Conservation (phyloP, 495 filamentous ascomycete species). For the Penicillium daleae region DNA sequence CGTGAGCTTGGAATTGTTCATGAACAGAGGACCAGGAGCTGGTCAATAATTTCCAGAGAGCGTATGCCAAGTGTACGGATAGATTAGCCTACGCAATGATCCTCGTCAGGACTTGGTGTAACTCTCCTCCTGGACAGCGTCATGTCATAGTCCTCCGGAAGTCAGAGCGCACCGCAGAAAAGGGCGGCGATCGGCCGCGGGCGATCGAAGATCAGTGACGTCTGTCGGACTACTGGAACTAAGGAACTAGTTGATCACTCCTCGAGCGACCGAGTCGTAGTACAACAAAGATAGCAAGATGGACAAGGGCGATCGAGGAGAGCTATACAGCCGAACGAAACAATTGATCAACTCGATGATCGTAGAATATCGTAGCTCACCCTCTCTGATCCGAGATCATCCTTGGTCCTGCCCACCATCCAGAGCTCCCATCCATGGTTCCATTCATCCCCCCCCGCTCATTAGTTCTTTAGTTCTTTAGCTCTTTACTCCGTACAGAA, state of each 20-base stretch:
- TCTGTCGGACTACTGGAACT: neutral
- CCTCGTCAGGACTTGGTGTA: no score
- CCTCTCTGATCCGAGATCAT: neutral
- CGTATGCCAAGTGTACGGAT: neutral
- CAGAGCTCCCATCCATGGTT: neutral
- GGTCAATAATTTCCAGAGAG: neutral
- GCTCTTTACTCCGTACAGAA: no score
- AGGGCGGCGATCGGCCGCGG: conserved; percentile 20
- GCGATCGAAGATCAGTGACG: conserved; percentile 34
- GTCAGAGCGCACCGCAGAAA: conserved; percentile 5
- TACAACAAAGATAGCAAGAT: neutral
- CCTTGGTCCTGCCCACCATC: neutral
- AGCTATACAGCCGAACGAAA: neutral
- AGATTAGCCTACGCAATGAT: conserved; percentile 1
- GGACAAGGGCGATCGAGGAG: neutral
- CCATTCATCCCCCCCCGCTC: neutral
- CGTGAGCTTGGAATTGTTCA: no score
- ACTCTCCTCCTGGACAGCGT: no score
- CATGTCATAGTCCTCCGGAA: no score
- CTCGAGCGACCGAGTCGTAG: neutral
- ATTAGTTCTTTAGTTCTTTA: no score
- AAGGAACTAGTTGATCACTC: neutral
- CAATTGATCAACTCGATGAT: no score
- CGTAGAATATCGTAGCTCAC: no score
- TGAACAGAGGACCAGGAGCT: neutral